phyloP scores from a whole-genome alignment of 1,139 yeast genomes.

The Wickerhamiella pararugosa region DNA sequence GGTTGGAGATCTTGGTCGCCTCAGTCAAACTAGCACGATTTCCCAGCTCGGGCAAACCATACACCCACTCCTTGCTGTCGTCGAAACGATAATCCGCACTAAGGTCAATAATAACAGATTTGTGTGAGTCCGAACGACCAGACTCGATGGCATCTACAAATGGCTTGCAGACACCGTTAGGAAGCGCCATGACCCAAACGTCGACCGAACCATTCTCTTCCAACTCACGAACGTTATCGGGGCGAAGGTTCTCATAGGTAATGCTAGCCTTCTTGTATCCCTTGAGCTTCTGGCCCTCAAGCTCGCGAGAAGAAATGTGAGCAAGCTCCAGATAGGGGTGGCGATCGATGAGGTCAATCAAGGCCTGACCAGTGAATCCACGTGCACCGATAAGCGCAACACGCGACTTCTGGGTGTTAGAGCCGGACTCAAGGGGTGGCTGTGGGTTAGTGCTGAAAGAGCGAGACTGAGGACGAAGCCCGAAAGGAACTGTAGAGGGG shows the following conservation, averaged over 20 bases:
- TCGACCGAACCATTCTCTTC: slow-evolving; percentile 73
- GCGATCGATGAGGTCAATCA: slow-evolving; percentile 68
- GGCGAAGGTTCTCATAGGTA: slow-evolving; percentile 69
- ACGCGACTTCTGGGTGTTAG: slow-evolving; percentile 43
- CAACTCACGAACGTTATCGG: slow-evolving; percentile 67
- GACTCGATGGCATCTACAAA: slow-evolving; percentile 86
- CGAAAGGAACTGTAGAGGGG: slow-evolving; percentile 5
- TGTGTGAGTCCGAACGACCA: slow-evolving; percentile 29
- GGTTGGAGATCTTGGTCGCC: slow-evolving; percentile 85
- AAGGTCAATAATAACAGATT: slow-evolving; percentile 74
- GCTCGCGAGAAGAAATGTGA: slow-evolving; percentile 91
- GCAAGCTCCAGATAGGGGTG: slow-evolving; percentile 81
- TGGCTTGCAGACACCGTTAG: slow-evolving; percentile 95
- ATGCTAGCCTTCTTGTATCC: slow-evolving; percentile 77
- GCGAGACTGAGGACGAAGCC: slow-evolving; percentile 8
- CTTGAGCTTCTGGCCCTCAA: slow-evolving; percentile 68
- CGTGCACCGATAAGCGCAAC: slow-evolving; percentile 97
- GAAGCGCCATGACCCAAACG: slow-evolving; percentile 98
- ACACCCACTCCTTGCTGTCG: slow-evolving; percentile 72
- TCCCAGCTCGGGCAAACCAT: slow-evolving; percentile 71
- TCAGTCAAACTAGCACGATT: slow-evolving; percentile 47
- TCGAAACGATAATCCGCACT: slow-evolving; percentile 96
- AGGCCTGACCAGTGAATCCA: slow-evolving; percentile 92
- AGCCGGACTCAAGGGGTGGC: slow-evolving; percentile 52
- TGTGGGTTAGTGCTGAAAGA: slow-evolving; percentile 40